Conservation (phyloP, 2,329 filamentous ascomycete genomes). For the Fusarium stilboides region DNA sequence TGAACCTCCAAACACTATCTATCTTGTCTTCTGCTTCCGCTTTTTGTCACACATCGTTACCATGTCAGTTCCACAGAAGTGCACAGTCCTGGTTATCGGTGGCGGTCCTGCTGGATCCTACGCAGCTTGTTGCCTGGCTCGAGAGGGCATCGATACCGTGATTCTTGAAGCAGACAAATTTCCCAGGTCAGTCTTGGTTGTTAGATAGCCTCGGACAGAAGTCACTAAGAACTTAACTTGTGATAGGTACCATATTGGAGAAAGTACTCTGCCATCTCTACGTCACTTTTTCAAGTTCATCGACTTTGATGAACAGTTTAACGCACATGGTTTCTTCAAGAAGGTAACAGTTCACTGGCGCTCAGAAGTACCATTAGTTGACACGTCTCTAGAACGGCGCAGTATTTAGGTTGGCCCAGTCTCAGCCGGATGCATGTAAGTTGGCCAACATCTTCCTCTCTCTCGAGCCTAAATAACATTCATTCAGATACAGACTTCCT, state of each 20-base stretch:
- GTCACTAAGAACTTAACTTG: background rate
- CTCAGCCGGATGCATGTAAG: slow-evolving; percentile 6
- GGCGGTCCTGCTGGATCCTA: slow-evolving; percentile 64
- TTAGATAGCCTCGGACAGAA: background rate
- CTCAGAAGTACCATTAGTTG: background rate
- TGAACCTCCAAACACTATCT: background rate
- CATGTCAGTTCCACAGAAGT: slow-evolving; percentile 4
- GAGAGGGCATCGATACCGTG: slow-evolving; percentile 62
- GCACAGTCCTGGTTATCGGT: slow-evolving; percentile 59
- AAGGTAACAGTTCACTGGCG: background rate
- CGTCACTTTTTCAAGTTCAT: slow-evolving; percentile 14
- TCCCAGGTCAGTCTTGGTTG: background rate
- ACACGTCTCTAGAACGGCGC: slow-evolving; percentile 1
- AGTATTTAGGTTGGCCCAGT: background rate
- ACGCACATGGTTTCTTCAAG: slow-evolving; percentile 7
- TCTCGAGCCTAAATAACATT: background rate
- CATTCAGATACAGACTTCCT: slow-evolving; percentile 59
- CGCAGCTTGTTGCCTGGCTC: slow-evolving; percentile 58
- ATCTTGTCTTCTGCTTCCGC: background rate
- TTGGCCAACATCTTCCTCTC: background rate
- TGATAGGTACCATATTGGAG: slow-evolving; percentile 47
- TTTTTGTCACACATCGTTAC: background rate
- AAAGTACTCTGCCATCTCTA: slow-evolving; percentile 16
- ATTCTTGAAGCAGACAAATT: slow-evolving; percentile 62
- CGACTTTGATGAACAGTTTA: slow-evolving; percentile 12